Conservation (phyloP, 306 rosid genomes). For the Glycine latifolia region DNA sequence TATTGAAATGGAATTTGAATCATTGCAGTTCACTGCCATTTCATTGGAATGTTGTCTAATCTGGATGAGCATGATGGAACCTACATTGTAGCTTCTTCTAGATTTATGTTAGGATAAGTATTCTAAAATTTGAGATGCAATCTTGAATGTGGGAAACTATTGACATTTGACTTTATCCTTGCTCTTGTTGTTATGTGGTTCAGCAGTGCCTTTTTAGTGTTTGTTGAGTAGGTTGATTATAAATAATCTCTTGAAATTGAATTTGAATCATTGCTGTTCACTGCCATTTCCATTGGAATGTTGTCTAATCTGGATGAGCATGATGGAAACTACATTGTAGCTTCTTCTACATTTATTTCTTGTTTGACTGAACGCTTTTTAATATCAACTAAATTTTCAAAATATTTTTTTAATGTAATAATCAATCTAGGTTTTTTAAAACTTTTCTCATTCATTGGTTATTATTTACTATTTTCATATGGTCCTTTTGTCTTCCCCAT, state of each 20-base stretch:
- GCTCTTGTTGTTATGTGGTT: neutral
- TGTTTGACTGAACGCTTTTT: conserved; percentile 17
- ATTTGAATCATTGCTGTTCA: conserved; percentile 8
- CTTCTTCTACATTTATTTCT: conserved; percentile 7
- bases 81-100: neutral
- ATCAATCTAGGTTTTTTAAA: neutral
- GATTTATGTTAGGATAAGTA: neutral
- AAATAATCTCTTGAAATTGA: conserved; percentile 5
- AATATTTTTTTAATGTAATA: neutral
- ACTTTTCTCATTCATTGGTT: neutral
- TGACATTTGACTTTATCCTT: neutral
- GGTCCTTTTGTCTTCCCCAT: neutral
- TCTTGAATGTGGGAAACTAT: too few relatives aligned
- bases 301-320: conserved; percentile 7
- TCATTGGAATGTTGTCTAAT: conserved; percentile 11
- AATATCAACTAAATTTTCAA: conserved; percentile 2
- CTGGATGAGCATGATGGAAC: conserved; percentile 12
- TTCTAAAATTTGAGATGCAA: too few relatives aligned
- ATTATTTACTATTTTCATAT: neutral
- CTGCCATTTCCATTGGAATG: conserved; percentile 17
- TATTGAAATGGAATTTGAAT: conserved; percentile 15
- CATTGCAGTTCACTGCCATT: conserved; percentile 8
- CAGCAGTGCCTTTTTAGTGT: conserved; percentile 1
- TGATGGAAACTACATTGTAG: neutral
- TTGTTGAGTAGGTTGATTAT: conserved; percentile 4